A percentile compares a stretch with the other conserved stretches of the same genome.
phyloP scores from a whole-genome alignment of 345 rosid species.

The Arabidopsis suecica region DNA sequence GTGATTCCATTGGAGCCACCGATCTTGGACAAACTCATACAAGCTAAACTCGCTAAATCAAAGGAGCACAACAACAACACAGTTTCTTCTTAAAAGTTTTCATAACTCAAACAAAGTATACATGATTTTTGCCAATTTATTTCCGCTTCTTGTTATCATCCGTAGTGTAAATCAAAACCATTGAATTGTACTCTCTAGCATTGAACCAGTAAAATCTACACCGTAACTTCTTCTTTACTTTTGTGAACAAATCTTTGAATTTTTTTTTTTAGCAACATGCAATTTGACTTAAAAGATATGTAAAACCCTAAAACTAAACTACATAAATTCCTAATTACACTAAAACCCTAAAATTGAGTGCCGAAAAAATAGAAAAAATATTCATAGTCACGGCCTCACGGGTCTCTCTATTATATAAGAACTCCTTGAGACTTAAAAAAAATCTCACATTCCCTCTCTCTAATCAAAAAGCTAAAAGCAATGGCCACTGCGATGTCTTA shows the following conservation, averaged over 20 bases:
- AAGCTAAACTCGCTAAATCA: conserved; percentile 74
- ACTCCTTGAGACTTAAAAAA: not conserved
- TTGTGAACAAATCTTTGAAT: too few relatives aligned
- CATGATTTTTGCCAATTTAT: conserved; percentile 15
- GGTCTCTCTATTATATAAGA: not conserved
- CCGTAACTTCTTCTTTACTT: not conserved
- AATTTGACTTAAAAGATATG: too few relatives aligned
- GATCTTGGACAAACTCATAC: conserved; percentile 91
- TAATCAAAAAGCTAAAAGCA: not conserved
- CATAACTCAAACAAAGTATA: conserved; percentile 13
- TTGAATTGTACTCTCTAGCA: not conserved
- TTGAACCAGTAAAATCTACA: not conserved
- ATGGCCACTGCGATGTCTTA: conserved; percentile 44
- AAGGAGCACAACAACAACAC: conserved; percentile 52
- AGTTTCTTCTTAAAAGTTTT: conserved; percentile 31
- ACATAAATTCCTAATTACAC: too few relatives aligned
- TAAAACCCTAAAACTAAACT: too few relatives aligned
- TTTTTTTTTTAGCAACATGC: too few relatives aligned
- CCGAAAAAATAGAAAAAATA: not conserved
- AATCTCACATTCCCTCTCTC: not conserved
- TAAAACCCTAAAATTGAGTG: not conserved
- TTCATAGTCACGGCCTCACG: conserved; percentile 5
- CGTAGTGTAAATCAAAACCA: conserved; percentile 21
- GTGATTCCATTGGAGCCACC: conserved; percentile 91
- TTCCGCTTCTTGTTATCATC: conserved; percentile 18